Base-by-base conservation (phyloP, 2,329 filamentous ascomycete species). In the Arthrocladium fulminans region DNA sequence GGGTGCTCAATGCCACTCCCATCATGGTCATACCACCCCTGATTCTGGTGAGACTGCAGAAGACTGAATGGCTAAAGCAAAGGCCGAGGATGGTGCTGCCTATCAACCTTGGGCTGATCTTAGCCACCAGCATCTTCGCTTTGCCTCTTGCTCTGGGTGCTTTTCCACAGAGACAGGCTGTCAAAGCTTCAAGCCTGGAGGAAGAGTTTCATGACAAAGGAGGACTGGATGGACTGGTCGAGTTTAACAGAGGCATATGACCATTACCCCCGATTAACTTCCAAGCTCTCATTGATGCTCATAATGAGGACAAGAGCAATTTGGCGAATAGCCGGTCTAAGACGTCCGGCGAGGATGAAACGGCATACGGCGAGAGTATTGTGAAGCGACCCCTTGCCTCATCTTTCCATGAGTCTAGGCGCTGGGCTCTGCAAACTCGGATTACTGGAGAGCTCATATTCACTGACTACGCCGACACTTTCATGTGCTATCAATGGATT, bases 21-120 rank as follows among this genome's bases (percentile, higher is more conserved):
- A 92, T 98, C 70, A 98, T 98, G 92, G 88, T 94, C 12, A 74
- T 98, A 39, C 92, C 92, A 35, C 88, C 92, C 19, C 73, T 98
- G 63, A 70, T 94, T 20, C 76, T 98, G 47, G 85, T 97, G 45
- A 76, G 81, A 57, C 72, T 98, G 59, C 89, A 98, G 74, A 78
- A 82, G 67, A 86, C 81, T 45, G 75, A 83, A 51, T 97, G 88
- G 88, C 69, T 97, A 59, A 81, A 81, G 70, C 73, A 74, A 53
- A 79, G 86, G 55, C 92, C 90, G 5, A 75, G 82, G 51, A 73
- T 89, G 67, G 84, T 87, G 9, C 71, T 85, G 49, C 88, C 89
- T 0, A 72, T 96, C 39, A 98, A 98, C 68, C 67, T 98, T 53
- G 88, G 76, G 57, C 67, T 98, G 58, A 94, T 98, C 59, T 74